phyloP scores from a whole-genome alignment of 1,284 basidiomycete genomes.

The Nidula niveotomentosa region DNA sequence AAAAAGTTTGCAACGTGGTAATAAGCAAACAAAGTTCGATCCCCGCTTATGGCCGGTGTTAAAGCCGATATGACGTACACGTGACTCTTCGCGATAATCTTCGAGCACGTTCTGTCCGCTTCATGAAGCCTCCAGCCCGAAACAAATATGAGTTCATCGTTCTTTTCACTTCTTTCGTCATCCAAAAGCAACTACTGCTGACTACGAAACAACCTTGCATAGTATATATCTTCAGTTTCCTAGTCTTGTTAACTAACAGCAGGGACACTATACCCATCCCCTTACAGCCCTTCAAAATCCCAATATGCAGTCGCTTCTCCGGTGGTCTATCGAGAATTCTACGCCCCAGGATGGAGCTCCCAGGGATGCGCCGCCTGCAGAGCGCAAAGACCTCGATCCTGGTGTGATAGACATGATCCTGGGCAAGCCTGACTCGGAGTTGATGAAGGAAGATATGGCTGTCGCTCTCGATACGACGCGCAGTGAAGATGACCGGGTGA shows the following conservation, averaged over 20 bases:
- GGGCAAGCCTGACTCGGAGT: conserved; percentile 80
- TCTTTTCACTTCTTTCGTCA: background rate
- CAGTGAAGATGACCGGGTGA: conserved; percentile 66
- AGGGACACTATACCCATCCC: too few species aligned
- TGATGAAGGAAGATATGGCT: conserved; percentile 87
- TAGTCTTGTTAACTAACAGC: background rate
- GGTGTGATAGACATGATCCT: conserved; percentile 86
- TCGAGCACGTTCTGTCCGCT: conserved; percentile 22
- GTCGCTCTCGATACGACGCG: conserved; percentile 66
- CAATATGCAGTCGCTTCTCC: conserved; percentile 69
- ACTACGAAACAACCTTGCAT: background rate
- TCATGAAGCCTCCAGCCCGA: conserved; percentile 15
- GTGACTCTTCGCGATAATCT: conserved; percentile 6
- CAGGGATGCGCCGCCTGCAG: conserved; percentile 26
- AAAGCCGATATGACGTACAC: background rate
- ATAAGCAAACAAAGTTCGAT: background rate
- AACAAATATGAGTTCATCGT: conserved; percentile 8
- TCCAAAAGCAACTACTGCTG: background rate
- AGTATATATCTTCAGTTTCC: background rate
- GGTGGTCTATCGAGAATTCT: conserved; percentile 76
- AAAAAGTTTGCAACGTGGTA: background rate
- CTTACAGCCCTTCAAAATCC: background rate
- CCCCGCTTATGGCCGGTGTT: background rate
- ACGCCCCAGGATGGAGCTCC: conserved; percentile 26
- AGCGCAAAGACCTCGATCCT: conserved; percentile 62